These are phyloP conservation scores for Caryocar brasiliense DNA, from an alignment of 441 rosid species.

Conservation along the genomic window DNA sequence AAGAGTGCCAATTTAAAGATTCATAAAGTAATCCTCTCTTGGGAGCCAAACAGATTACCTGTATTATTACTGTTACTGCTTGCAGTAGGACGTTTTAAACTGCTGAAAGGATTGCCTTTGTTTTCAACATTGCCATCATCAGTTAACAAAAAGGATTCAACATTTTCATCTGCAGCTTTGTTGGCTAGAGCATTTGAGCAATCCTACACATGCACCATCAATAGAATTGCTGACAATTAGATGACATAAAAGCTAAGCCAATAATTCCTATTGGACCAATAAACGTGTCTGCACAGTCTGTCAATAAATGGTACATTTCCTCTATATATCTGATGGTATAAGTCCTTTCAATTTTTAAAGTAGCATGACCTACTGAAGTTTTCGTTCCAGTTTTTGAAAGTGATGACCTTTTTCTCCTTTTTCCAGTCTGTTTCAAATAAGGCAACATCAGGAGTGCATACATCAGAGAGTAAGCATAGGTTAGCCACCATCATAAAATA, in stretches of 20 bases:
- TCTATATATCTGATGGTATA: too few species aligned
- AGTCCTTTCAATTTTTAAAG: too few species aligned
- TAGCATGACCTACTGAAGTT: slow-evolving; percentile 3
- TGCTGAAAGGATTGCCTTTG: slow-evolving; percentile 3
- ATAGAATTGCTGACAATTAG: too few species aligned
- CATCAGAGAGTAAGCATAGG: too few species aligned
- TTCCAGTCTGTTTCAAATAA: slow-evolving; percentile 2
- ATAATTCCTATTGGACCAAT: too few species aligned
- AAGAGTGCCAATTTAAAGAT: too few species aligned
- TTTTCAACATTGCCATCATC: slow-evolving; percentile 17
- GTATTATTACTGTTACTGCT: neutral
- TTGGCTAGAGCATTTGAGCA: slow-evolving; percentile 16
- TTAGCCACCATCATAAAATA: too few species aligned
- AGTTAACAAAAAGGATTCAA: slow-evolving; percentile 29
- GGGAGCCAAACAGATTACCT: slow-evolving; percentile 7
- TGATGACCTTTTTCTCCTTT: slow-evolving; percentile 3
- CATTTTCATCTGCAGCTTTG: slow-evolving; percentile 22
- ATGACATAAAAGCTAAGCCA: too few species aligned
- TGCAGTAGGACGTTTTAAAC: neutral
- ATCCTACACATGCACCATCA: slow-evolving; percentile 14
- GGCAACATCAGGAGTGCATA: neutral
- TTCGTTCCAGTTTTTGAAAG: slow-evolving; percentile 1
- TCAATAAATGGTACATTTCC: too few species aligned
- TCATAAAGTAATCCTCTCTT: too few species aligned
- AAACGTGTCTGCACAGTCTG: too few species aligned